These are phyloP conservation scores for Cercospora sesami DNA, from an alignment of 2,329 filamentous ascomycete genomes.

Conservation along the genomic window DNA sequence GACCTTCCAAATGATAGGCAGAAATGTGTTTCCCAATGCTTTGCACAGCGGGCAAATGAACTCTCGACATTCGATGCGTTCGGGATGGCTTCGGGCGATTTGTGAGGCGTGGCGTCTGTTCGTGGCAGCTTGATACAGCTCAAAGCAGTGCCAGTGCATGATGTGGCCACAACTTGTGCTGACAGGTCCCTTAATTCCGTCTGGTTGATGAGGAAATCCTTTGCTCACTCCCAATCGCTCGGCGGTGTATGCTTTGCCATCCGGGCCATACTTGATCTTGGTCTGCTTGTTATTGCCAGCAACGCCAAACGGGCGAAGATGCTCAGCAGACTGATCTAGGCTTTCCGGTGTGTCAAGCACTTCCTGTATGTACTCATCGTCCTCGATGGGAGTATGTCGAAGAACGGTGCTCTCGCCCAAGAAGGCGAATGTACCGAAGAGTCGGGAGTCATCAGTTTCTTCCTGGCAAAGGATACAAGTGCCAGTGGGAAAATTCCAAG, in stretches of 20 bases:
- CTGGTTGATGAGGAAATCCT: conserved; percentile 71
- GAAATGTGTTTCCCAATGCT: conserved; percentile 88
- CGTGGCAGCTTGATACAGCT: conserved; percentile 83
- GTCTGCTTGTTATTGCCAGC: conserved; percentile 79
- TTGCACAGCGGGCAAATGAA: conserved; percentile 98
- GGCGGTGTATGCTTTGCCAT: conserved; percentile 68
- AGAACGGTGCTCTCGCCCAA: conserved; percentile 83
- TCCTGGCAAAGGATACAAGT: conserved; percentile 97
- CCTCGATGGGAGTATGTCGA: conserved; percentile 79
- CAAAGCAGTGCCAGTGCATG: conserved; percentile 97
- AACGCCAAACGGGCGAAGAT: conserved; percentile 84
- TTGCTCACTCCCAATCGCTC: conserved; percentile 84
- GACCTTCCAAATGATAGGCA: conserved; percentile 93
- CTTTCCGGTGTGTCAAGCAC: conserved; percentile 74
- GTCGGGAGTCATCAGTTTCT: conserved; percentile 80
- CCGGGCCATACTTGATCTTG: conserved; percentile 72
- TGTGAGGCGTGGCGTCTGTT: conserved; percentile 82
- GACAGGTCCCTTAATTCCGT: conserved; percentile 68
- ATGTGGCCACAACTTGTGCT: conserved; percentile 94
- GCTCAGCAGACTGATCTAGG: conserved; percentile 81
- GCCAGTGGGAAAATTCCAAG: conserved; percentile 87
- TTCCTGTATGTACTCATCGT: conserved; percentile 81
- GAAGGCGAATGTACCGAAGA: conserved; percentile 92
- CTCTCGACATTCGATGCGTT: conserved; percentile 74
- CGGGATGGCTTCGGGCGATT: conserved; percentile 91